Evolutionary conservation across 306 rosid genomes (phyloP).

Genomic region (Fragaria nilgerrensis): DNA sequence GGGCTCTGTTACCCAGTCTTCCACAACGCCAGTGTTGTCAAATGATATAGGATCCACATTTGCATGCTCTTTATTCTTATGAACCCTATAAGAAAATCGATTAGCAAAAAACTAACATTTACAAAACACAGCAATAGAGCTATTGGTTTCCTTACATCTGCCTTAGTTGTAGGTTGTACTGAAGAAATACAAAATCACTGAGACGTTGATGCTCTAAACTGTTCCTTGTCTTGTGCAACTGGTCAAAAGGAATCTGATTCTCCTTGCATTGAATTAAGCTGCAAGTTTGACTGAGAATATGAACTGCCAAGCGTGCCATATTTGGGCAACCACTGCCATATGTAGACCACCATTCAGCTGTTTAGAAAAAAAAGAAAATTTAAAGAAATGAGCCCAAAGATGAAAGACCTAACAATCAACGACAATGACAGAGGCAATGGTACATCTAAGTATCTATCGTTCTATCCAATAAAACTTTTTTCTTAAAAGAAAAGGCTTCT

Average conservation of each 20-base stretch:
- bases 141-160: constrained; percentile 29
- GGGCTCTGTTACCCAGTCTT: constrained; percentile 55
- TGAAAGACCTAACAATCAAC: not conserved
- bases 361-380: constrained; percentile 30
- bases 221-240: constrained; percentile 50
- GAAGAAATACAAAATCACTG: constrained; percentile 66
- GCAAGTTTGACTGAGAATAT: constrained; percentile 72
- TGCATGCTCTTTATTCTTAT: constrained; percentile 45
- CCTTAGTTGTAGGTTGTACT: constrained; percentile 32
- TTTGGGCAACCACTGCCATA: constrained; percentile 79
- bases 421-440: not conserved
- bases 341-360: constrained; percentile 90
- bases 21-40: constrained; percentile 35
- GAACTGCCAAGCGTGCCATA: constrained; percentile 56
- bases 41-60: constrained; percentile 50
- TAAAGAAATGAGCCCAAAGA: not conserved
- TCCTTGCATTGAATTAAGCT: constrained; percentile 44
- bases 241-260: constrained; percentile 50
- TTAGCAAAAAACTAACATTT: not conserved
- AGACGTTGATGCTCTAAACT: constrained; percentile 59
- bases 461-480: not conserved
- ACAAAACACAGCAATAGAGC: not conserved
- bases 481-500: not conserved
- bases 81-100: constrained; percentile 38
- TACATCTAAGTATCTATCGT: not conserved